These are phyloP conservation scores for Nicotiana benthamiana DNA, from an alignment of 257 asterid species.

Conservation along the genomic window DNA sequence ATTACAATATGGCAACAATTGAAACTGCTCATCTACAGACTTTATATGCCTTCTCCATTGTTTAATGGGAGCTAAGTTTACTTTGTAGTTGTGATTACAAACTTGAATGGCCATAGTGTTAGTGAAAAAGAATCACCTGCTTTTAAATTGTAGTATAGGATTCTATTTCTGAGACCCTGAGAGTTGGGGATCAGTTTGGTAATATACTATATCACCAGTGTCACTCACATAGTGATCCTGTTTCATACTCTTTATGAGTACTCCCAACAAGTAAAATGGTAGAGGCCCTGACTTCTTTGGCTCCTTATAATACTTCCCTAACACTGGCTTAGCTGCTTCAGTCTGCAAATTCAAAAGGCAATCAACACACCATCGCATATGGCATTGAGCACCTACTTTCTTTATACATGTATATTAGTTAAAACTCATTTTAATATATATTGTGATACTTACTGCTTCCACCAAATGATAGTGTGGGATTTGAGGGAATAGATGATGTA, in stretches of 20 bases:
- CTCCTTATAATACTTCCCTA: conserved; percentile 73
- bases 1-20: not conserved
- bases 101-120: not conserved
- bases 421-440: not conserved
- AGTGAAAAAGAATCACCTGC: conserved; percentile 15
- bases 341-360: conserved; percentile 40
- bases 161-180: conserved; percentile 22
- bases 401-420: no score
- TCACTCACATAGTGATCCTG: conserved; percentile 75
- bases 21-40: not conserved
- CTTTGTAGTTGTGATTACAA: not conserved
- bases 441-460: conserved; percentile 60
- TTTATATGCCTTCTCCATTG: not conserved
- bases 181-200: conserved; percentile 48
- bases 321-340: conserved; percentile 64
- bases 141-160: not conserved
- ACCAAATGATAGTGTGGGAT: conserved; percentile 79
- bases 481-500: conserved; percentile 94
- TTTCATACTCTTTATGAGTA: conserved; percentile 50
- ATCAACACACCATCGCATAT: not conserved
- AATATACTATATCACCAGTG: conserved; percentile 57
- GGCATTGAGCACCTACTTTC: not conserved
- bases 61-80: not conserved
- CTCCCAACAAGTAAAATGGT: conserved; percentile 59
- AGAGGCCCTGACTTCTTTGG: conserved; percentile 70